phyloP scores from a whole-genome alignment of 257 asterid genomes.

The Gentiana dahurica region DNA sequence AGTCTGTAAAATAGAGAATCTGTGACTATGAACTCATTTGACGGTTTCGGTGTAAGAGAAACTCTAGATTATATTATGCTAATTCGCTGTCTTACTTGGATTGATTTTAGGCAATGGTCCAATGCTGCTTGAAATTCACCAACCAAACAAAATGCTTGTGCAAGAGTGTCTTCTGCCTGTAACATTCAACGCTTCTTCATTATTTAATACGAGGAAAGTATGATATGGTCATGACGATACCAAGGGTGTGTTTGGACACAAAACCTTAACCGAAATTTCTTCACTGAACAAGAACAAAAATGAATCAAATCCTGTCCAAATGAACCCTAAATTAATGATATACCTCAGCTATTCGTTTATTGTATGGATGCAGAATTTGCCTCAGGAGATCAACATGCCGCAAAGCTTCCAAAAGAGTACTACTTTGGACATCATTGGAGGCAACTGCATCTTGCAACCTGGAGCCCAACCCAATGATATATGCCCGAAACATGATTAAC shows the following conservation, averaged over 20 bases:
- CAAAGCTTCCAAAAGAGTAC: conserved; percentile 32
- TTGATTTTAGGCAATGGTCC: conserved; percentile 68
- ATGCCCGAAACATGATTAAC: too few relatives aligned
- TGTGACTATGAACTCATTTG: too few relatives aligned
- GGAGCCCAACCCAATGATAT: too few relatives aligned
- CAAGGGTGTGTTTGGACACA: too few relatives aligned
- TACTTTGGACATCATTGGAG: conserved; percentile 28
- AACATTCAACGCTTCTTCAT: conserved; percentile 4
- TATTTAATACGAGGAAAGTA: neutral
- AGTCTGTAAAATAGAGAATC: too few relatives aligned
- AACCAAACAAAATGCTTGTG: conserved; percentile 58
- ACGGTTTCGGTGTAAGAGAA: neutral
- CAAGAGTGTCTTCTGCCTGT: conserved; percentile 74
- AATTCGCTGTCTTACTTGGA: conserved; percentile 34
- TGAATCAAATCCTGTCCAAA: too few relatives aligned
- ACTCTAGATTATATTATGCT: neutral
- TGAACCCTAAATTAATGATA: neutral
- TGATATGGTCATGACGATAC: too few relatives aligned
- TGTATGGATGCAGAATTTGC: conserved; percentile 50
- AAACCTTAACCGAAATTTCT: too few relatives aligned
- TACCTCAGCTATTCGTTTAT: conserved; percentile 89
- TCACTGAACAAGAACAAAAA: too few relatives aligned
- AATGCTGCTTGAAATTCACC: conserved; percentile 59
- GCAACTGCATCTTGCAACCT: conserved; percentile 63
- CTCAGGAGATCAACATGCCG: conserved; percentile 28